Base-by-base conservation (phyloP, 441 rosid genomes). In the Arabidopsis lyrata region DNA sequence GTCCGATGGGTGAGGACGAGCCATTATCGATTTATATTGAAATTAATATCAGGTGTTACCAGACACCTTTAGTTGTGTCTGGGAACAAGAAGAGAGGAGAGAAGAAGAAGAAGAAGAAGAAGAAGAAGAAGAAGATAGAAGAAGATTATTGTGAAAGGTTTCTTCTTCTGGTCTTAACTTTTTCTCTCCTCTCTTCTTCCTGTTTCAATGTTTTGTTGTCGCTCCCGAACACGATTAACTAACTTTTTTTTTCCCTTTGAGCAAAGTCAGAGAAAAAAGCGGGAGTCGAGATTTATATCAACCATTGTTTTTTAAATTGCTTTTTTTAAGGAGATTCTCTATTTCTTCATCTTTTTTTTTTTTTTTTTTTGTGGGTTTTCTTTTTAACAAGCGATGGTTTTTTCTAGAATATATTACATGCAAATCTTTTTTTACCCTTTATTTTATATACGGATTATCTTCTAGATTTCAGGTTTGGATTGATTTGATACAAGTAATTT, bases 21-120 rank as follows among this genome's bases (percentile, higher is more conserved):
- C 81, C 93, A 88, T 86, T 8, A 35, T 61, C 42, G 61, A 77
- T 62, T 61, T 10, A 59, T 5, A 31, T 36, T 36, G 73, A 75
- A 42, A 35, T 58, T 8, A 53, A 42, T 35, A 52, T 5, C 58
- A 68, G 64, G 74, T 13, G 59, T 62, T 27, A 63, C 72, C 76
- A 55, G 75, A 69, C 48, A 69, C 48, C 20, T 45, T 8, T 16
- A 3, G 11, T 62, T 11, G 27, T 61, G 65, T 76, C 66, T 68
- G 52, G 66, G 35, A 63, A 76, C 48, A 70, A 41, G 80, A 70
- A 70, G 72, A 69, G 76, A 76, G 76, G 53, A 70, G 75, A 76
- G 60, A 20, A 42, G 55, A 54, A 32, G 55, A 54, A 32, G 31
- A 47, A n/a, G n/a, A n/a, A n/a, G n/a, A n/a, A n/a, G 35, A 63